phyloP scores from a whole-genome alignment of 192 early-diverging fungal species.

The Chytriomyces confervae region DNA sequence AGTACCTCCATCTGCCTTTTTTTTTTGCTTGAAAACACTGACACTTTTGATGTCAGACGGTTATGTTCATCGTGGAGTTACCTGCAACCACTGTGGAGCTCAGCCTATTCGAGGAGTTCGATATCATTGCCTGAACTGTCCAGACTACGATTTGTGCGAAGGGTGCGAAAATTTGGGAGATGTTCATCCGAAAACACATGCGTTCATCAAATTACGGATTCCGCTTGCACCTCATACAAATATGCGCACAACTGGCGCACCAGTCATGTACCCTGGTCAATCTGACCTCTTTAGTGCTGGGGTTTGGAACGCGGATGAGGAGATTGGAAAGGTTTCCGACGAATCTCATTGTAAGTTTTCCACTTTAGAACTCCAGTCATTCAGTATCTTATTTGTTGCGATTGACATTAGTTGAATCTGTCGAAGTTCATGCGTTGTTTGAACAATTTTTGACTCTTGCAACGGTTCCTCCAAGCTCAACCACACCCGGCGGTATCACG shows the following conservation, averaged over 20 bases:
- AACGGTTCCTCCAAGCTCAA: conserved; percentile 54
- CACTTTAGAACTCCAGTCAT: neutral
- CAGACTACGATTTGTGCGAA: conserved; percentile 92
- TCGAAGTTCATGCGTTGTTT: conserved; percentile 87
- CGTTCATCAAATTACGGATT: conserved; percentile 89
- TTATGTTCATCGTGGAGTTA: conserved; percentile 79
- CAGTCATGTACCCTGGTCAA: conserved; percentile 79
- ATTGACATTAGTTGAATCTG: conserved; percentile 70
- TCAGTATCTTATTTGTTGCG: neutral
- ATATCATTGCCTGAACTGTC: conserved; percentile 94
- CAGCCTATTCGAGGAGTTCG: conserved; percentile 89
- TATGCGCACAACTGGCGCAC: conserved; percentile 72
- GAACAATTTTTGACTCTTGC: conserved; percentile 85
- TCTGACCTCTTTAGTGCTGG: conserved; percentile 14
- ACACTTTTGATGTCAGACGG: conserved; percentile 42
- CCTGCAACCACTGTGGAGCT: conserved; percentile 88
- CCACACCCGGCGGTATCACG: conserved; percentile 72
- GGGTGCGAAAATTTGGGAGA: conserved; percentile 81
- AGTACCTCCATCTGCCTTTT: neutral
- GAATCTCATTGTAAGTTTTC: conserved; percentile 72
- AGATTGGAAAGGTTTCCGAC: conserved; percentile 58
- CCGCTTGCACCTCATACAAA: conserved; percentile 91
- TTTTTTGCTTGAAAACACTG: neutral
- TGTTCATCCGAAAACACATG: conserved; percentile 78
- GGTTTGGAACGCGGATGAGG: conserved; percentile 9